Evolutionary conservation across 352 stramenopile genomes (phyloP).

Genomic region (Blastocystis sp.): DNA sequence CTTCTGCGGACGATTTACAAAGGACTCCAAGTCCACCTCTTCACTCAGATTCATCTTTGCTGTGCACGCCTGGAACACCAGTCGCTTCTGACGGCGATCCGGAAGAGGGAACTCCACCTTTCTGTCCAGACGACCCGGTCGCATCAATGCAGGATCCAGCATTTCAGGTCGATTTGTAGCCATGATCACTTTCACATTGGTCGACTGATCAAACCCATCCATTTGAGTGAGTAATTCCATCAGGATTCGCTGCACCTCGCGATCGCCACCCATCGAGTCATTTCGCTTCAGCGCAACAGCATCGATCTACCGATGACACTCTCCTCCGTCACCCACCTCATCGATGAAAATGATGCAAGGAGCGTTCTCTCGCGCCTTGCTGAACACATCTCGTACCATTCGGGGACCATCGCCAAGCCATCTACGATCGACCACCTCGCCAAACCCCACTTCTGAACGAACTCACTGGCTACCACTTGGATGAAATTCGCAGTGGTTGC

Average conservation of each 20-base stretch:
- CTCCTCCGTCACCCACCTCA: constrained; percentile 84
- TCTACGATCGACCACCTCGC: background rate
- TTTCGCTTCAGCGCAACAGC: constrained; percentile 62
- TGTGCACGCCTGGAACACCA: constrained; percentile 98
- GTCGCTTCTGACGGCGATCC: constrained; percentile 96
- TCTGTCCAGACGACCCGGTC: constrained; percentile 91
- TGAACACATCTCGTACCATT: constrained; percentile 99
- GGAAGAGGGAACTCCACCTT: constrained; percentile 98
- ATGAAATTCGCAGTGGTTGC: constrained; percentile 98
- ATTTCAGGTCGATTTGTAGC: constrained; percentile 98
- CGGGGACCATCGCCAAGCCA: constrained; percentile 85
- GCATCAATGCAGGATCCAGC: constrained; percentile 93
- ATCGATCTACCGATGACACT: constrained; percentile 66
- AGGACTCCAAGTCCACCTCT: constrained; percentile 98
- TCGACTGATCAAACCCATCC: constrained; percentile 99
- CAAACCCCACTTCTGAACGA: constrained; percentile 98
- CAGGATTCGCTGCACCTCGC: constrained; percentile 91
- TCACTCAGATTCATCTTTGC: constrained; percentile 98
- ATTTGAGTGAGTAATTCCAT: constrained; percentile 99
- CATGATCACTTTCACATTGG: constrained; percentile 99
- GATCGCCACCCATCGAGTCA: constrained; percentile 66
- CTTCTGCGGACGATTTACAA: constrained; percentile 99
- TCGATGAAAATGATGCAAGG: constrained; percentile 99
- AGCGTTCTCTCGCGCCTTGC: constrained; percentile 95
- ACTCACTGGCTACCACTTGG: constrained; percentile 89